A percentile compares a stretch with the other conserved stretches of the same genome.
These are phyloP conservation scores for Moricandia arvensis DNA, from an alignment of 345 rosid species.

Conservation along the genomic window DNA sequence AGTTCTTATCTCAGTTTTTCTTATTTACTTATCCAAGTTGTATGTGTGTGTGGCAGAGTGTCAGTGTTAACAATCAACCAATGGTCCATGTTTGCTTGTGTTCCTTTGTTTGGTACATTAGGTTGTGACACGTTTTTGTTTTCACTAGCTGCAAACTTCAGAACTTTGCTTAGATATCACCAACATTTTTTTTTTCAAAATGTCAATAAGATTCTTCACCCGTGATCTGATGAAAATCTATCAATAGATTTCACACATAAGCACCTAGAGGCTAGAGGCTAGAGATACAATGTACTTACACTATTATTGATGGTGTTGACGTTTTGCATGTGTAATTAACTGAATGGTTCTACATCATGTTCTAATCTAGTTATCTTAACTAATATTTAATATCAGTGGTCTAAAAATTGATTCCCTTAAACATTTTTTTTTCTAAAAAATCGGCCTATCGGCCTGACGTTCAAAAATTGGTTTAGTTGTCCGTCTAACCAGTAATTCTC, in stretches of 20 bases:
- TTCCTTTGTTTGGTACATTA: constrained; percentile 34
- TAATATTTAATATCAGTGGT: not conserved
- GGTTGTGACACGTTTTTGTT: constrained; percentile 21
- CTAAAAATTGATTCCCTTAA: not conserved
- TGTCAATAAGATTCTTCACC: constrained; percentile 52
- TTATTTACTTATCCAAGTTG: constrained; percentile 39
- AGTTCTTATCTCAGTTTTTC: constrained; percentile 41
- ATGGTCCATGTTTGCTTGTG: constrained; percentile 25
- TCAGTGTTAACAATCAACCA: constrained; percentile 35
- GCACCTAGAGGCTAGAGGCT: too few relatives aligned
- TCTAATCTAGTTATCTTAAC: not conserved
- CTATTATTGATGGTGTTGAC: not conserved
- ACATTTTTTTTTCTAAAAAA: too few relatives aligned
- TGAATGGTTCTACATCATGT: constrained; percentile 8
- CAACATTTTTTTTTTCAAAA: constrained; percentile 26
- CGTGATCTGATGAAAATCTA: constrained; percentile 43
- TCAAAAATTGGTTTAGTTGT: not conserved
- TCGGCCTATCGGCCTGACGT: too few relatives aligned
- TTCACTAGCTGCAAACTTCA: constrained; percentile 32
- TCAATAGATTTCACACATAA: constrained; percentile 8
- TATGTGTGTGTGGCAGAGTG: constrained; percentile 36
- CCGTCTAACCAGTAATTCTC: not conserved
- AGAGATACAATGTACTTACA: constrained; percentile 13
- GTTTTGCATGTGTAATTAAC: constrained; percentile 8
- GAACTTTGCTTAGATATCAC: constrained; percentile 34